A percentile compares a stretch with the other conserved stretches of the same genome.
Evolutionary conservation across 768 basidiomycete genomes (phyloP).

Genomic region (Piloderma croceum): DNA sequence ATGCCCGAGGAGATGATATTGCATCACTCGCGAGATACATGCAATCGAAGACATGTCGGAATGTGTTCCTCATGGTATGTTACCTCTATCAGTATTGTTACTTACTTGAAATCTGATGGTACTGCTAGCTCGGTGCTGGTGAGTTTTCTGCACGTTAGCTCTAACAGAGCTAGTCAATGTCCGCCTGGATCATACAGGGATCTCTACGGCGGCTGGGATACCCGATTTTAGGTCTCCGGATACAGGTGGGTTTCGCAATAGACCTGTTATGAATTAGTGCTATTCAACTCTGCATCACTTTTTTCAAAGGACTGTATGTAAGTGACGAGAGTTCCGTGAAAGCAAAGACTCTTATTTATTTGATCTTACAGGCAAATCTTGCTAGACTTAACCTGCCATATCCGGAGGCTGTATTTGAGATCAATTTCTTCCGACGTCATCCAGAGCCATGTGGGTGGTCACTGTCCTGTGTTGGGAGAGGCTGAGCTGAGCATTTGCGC

Average conservation of each 20-base stretch:
- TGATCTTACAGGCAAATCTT: slow-evolving; percentile 59
- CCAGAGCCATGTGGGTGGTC: slow-evolving; percentile 66
- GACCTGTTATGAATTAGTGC: neutral
- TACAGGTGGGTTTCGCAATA: slow-evolving; percentile 50
- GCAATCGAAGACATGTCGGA: slow-evolving; percentile 59
- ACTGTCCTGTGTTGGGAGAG: neutral
- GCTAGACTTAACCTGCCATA: slow-evolving; percentile 76
- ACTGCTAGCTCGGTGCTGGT: slow-evolving; percentile 62
- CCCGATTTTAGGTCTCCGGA: slow-evolving; percentile 87
- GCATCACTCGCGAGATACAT: slow-evolving; percentile 60
- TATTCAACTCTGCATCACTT: neutral
- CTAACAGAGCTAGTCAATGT: neutral
- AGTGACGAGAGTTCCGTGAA: slow-evolving; percentile 18
- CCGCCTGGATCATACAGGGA: slow-evolving; percentile 36
- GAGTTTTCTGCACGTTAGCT: slow-evolving; percentile 12
- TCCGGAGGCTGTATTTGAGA: slow-evolving; percentile 94
- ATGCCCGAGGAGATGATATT: slow-evolving; percentile 34
- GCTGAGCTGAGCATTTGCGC: neutral
- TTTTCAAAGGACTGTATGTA: slow-evolving; percentile 50
- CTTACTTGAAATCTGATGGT: slow-evolving; percentile 1
- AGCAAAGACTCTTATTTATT: neutral
- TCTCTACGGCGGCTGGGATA: slow-evolving; percentile 77
- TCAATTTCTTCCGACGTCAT: slow-evolving; percentile 75
- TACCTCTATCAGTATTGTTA: neutral
- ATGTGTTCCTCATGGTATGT: slow-evolving; percentile 69